Conservation (phyloP, 352 stramenopile genomes). For the Globisporangium alternatum region DNA sequence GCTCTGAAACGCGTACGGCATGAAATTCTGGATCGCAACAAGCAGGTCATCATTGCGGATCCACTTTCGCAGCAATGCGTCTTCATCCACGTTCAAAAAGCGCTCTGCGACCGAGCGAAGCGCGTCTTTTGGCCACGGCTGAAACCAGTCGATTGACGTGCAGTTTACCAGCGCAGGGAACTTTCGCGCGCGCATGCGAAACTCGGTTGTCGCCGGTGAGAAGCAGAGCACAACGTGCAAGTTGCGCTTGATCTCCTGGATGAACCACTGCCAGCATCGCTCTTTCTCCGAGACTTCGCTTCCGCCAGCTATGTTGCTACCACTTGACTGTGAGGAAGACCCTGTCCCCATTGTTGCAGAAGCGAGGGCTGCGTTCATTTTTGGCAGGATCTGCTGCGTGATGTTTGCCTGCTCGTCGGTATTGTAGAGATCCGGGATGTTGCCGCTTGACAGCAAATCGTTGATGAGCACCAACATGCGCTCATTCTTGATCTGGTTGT, state of each 20-base stretch:
- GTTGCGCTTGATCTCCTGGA: constrained; percentile 89
- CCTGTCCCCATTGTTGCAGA: not conserved
- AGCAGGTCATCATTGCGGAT: constrained; percentile 46
- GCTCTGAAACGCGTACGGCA: constrained; percentile 92
- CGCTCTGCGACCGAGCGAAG: constrained; percentile 87
- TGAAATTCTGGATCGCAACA: constrained; percentile 86
- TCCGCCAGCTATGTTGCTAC: not conserved
- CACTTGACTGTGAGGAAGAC: not conserved
- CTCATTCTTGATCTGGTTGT: constrained; percentile 94
- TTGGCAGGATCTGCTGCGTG: constrained; percentile 83
- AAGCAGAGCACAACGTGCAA: constrained; percentile 95
- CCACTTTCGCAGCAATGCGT: constrained; percentile 16
- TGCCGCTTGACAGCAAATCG: constrained; percentile 90
- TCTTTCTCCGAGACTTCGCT: constrained; percentile 88
- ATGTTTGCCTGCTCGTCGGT: constrained; percentile 90
- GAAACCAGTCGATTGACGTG: constrained; percentile 93
- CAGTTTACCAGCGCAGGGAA: constrained; percentile 95
- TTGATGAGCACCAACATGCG: constrained; percentile 95
- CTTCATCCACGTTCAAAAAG: constrained; percentile 61
- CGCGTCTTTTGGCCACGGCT: constrained; percentile 90
- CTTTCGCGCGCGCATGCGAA: constrained; percentile 85
- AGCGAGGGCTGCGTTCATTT: constrained; percentile 69
- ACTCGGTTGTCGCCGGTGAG: constrained; percentile 88
- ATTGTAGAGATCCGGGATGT: constrained; percentile 92
- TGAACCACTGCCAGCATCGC: constrained; percentile 91